phyloP scores from a whole-genome alignment of 2,329 filamentous ascomycete species.

The Thyridium curvatum region DNA sequence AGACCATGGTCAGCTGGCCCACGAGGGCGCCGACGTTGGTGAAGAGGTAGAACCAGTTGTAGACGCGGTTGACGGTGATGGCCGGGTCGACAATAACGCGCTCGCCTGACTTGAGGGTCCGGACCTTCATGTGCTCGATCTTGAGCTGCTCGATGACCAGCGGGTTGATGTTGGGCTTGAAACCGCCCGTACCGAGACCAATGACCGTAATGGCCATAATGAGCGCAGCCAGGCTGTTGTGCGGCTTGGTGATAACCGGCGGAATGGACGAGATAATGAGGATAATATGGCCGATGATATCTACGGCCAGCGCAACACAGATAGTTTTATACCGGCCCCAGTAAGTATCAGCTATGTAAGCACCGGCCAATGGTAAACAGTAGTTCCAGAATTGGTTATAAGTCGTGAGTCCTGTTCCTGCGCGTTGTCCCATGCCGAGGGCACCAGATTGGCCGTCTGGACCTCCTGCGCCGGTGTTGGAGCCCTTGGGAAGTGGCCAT shows the following conservation, averaged over 20 bases:
- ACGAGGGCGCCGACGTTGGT: slow-evolving; percentile 53
- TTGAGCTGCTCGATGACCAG: slow-evolving; percentile 61
- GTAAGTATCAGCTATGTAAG: slow-evolving; percentile 41
- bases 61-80: slow-evolving; percentile 56
- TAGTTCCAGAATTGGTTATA: slow-evolving; percentile 55
- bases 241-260: slow-evolving; percentile 47
- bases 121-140: slow-evolving; percentile 46
- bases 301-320: slow-evolving; percentile 50
- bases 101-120: slow-evolving; percentile 47
- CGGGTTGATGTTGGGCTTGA: slow-evolving; percentile 68
- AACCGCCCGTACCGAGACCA: slow-evolving; percentile 63
- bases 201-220: slow-evolving; percentile 50
- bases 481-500: slow-evolving; percentile 46
- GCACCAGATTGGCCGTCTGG: slow-evolving; percentile 40
- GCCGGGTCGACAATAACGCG: slow-evolving; percentile 60
- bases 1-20: slow-evolving; percentile 52
- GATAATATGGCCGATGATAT: slow-evolving; percentile 60
- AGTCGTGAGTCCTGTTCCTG: slow-evolving; percentile 18
- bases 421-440: slow-evolving; percentile 37
- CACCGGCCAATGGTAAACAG: slow-evolving; percentile 1
- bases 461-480: slow-evolving; percentile 43
- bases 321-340: slow-evolving; percentile 65
- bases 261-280: slow-evolving; percentile 62
- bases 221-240: slow-evolving; percentile 53
- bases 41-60: slow-evolving; percentile 60